These are phyloP conservation scores for Septoria linicola DNA, from an alignment of 2,329 filamentous ascomycete species.

Conservation along the genomic window DNA sequence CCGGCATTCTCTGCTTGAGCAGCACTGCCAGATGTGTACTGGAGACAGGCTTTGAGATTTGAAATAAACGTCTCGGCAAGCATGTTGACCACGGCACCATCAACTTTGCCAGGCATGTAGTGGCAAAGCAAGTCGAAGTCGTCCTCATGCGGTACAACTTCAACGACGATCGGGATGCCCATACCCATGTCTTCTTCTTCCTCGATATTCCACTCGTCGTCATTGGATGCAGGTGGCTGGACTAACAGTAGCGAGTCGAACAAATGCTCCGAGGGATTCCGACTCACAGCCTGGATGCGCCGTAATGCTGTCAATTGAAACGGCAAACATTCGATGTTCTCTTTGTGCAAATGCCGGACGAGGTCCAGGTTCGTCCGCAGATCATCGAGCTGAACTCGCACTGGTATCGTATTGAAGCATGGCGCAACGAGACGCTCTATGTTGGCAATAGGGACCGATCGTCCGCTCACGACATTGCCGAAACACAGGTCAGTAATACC, in stretches of 20 bases:
- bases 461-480: conserved; percentile 79
- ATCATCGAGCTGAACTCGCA: conserved; percentile 58
- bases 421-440: conserved; percentile 77
- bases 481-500: conserved; percentile 71
- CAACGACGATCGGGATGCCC: conserved; percentile 69
- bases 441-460: conserved; percentile 63
- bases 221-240: conserved; percentile 57
- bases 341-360: conserved; percentile 58
- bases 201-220: conserved; percentile 57
- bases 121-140: conserved; percentile 50
- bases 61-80: conserved; percentile 35
- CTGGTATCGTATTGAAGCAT: conserved; percentile 85
- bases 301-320: conserved; percentile 76
- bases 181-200: conserved; percentile 64
- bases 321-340: conserved; percentile 62
- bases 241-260: conserved; percentile 82
- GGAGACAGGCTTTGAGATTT: conserved; percentile 30
- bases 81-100: conserved; percentile 37
- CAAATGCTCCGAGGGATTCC: conserved; percentile 52
- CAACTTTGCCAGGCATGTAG: conserved; percentile 62
- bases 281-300: conserved; percentile 59
- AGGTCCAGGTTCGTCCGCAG: conserved; percentile 56
- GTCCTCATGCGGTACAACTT: conserved; percentile 61
- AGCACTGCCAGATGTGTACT: conserved; percentile 32
- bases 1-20: conserved; percentile 25